Evolutionary conservation across 2,329 filamentous ascomycete species (phyloP), one percentile per base, ranked within the genome.

Genomic region (Pseudogymnoascus sp.): DNA sequence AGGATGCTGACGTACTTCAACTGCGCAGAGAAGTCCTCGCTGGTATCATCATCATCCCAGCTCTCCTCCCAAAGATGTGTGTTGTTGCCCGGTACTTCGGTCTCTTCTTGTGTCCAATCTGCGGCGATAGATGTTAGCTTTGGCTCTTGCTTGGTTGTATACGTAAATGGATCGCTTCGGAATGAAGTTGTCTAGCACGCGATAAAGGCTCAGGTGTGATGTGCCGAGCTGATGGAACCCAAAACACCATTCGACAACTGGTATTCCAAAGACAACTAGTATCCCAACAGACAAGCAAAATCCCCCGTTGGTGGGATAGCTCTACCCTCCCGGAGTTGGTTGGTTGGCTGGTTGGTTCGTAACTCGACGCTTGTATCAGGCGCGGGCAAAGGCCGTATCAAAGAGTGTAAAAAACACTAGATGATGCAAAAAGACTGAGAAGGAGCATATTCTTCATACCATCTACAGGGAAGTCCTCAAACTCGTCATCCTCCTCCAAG

Each of bases 31-130:
- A 99, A 99, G 71, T 99, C 94, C 73, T 99, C 94, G 70, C 83
- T 94, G 67, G 91, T 94, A 76, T 97, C 94, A 74, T 97, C 93
- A 71, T 99, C 94, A 72, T 99, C 94, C 94, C 94, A 99, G 81
- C 91, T 97, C 81, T 99, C 94, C 77, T 99, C 94, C 94, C 94
- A 99, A 60, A 99, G 80, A 78, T 97, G 92, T 74, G 86, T 84
- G 71, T 86, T 87, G 68, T 79, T 84, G 64, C 81, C 85, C 81
- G 88, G 89, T 61, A 87, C 88, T 73, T 97, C 91, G 64, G 90
- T 90, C 72, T 96, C 92, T 72, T 96, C 91, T 74, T 91, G 87
- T 60, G 87, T 81, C 94, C 94, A 99, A 77, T 97, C 94, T 96
- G 69, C 65, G 18, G 62, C 15, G 47, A 9, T 1, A 14, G 20